Percentiles rank a stretch among this genome's conserved stretches.
These are phyloP conservation scores for Sungouiozyma intestinalis DNA, from an alignment of 805 yeast genomes.

Conservation along the genomic window DNA sequence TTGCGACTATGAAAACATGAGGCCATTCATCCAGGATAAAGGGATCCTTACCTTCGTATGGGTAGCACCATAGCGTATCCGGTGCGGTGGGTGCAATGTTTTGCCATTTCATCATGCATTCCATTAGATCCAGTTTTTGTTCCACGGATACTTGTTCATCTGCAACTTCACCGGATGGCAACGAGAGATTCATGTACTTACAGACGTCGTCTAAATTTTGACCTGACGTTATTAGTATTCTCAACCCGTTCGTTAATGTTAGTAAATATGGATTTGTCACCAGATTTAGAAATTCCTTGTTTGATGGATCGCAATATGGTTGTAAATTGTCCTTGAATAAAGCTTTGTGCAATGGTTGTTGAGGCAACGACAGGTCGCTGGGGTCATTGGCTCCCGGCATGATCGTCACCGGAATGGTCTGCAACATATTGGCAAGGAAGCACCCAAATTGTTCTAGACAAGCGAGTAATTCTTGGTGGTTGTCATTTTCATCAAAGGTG, in stretches of 20 bases:
- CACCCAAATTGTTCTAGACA: slow-evolving; percentile 46
- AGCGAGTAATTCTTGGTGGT: slow-evolving; percentile 35
- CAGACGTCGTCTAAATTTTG: slow-evolving; percentile 72
- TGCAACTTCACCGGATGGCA: slow-evolving; percentile 8
- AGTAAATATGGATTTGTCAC: slow-evolving; percentile 71
- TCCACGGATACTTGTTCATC: slow-evolving; percentile 13
- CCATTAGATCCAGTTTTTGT: slow-evolving; percentile 45
- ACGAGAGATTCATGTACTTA: slow-evolving; percentile 45
- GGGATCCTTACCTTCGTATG: slow-evolving; percentile 69
- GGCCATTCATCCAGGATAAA: slow-evolving; percentile 73
- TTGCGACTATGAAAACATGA: slow-evolving; percentile 78
- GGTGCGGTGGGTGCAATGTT: slow-evolving; percentile 92
- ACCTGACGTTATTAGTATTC: slow-evolving; percentile 69
- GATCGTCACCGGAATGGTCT: slow-evolving; percentile 56
- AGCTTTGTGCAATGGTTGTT: slow-evolving; percentile 78
- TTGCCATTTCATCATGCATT: slow-evolving; percentile 69
- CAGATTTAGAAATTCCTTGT: slow-evolving; percentile 31
- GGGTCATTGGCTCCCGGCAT: slow-evolving; percentile 88
- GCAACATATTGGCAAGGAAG: slow-evolving; percentile 45
- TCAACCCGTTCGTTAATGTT: slow-evolving; percentile 39
- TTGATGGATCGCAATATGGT: slow-evolving; percentile 30
- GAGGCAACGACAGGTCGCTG: slow-evolving; percentile 75
- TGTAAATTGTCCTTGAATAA: slow-evolving; percentile 42
- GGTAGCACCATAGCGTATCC: slow-evolving; percentile 86
- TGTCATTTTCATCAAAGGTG: slow-evolving; percentile 35